Evolutionary conservation across 2,329 filamentous ascomycete genomes (phyloP).

Genomic region (Thelonectria olida): DNA sequence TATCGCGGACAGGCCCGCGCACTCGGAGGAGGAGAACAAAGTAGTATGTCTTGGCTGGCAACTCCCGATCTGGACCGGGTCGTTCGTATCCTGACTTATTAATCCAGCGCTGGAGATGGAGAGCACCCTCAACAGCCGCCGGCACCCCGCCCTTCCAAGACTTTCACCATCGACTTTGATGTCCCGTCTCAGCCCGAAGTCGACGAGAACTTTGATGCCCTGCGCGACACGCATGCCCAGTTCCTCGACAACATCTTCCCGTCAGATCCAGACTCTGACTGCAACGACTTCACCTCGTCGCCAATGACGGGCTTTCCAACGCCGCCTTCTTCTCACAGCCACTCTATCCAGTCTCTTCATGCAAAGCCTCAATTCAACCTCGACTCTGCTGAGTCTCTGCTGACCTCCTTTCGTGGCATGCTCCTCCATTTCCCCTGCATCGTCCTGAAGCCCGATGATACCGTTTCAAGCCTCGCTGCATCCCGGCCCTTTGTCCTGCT

Average conservation of each 20-base stretch:
- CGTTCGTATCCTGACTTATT: neutral
- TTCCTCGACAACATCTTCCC: conserved; percentile 54
- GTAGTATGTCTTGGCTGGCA: conserved; percentile 47
- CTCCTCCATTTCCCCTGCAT: conserved; percentile 55
- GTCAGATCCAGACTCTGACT: conserved; percentile 32
- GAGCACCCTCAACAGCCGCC: conserved; percentile 38
- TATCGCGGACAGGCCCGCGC: conserved; percentile 60
- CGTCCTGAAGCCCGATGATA: conserved; percentile 50
- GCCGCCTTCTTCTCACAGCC: conserved; percentile 41
- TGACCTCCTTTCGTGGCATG: conserved; percentile 56
- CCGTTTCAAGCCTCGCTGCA: conserved; percentile 55
- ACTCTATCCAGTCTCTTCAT: conserved; percentile 50
- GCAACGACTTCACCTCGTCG: conserved; percentile 30
- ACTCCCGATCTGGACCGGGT: neutral
- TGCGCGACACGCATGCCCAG: conserved; percentile 54
- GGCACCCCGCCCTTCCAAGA: conserved; percentile 54
- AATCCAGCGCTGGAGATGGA: conserved; percentile 32
- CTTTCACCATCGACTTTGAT: conserved; percentile 62
- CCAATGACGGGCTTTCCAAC: conserved; percentile 37
- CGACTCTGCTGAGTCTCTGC: conserved; percentile 58
- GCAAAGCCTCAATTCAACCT: conserved; percentile 65
- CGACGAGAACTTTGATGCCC: conserved; percentile 50
- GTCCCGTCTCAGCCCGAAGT: conserved; percentile 52
- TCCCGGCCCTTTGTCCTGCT: conserved; percentile 63
- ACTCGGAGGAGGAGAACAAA: conserved; percentile 57